Evolutionary conservation across 179 eudicot genomes (phyloP), one percentile per base, ranked within the genome.

Genomic region (Silene coronaria): DNA sequence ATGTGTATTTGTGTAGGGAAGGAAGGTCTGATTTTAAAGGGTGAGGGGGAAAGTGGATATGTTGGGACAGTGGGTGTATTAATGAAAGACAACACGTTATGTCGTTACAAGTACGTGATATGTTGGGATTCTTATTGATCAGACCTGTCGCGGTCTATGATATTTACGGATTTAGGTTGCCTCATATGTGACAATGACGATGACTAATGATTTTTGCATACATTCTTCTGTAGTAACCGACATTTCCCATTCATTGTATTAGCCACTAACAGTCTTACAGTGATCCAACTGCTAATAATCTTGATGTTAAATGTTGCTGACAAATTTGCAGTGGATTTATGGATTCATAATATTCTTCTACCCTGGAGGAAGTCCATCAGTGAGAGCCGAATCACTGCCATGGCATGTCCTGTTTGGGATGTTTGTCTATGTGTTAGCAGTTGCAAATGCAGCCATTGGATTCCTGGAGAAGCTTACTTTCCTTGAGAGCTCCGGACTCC

Each of bases 381-480:
- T 95, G 2, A 84, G 95, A 80, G 73, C 84, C 42, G 91, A 81
- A 8, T 88, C 97, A 0, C 86, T 92, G 77, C 97, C 97, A 13
- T 89, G 95, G 93, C 97, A 95, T 28, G 93, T 82, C 51, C 73
- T 92, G 4, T 80, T 90, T 9, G 99, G 99, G 27, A 36, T 84
- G 26, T 83, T 92, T 26, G 85, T 95, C 17, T 95, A 89, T 57
- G 77, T 78, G 45, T 82, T 95, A 76, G 97, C 96, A 0, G 76
- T 95, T 67, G 89, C 82, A 72, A 95, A 79, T 21, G 92, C 99
- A 2, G 79, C 89, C 5, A 58, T 95, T 9, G 99, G 99, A 19
- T 92, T 82, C 80, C 85, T 95, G 7, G 99, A 95, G 86, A 95
- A 95, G 89, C 91, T 95, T 19, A 95, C 99, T 6, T 95, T 95